Percentiles rank a stretch among this genome's conserved stretches.
Evolutionary conservation across 305 asterid genomes (phyloP).

Genomic region (Fraxinus greggii): DNA sequence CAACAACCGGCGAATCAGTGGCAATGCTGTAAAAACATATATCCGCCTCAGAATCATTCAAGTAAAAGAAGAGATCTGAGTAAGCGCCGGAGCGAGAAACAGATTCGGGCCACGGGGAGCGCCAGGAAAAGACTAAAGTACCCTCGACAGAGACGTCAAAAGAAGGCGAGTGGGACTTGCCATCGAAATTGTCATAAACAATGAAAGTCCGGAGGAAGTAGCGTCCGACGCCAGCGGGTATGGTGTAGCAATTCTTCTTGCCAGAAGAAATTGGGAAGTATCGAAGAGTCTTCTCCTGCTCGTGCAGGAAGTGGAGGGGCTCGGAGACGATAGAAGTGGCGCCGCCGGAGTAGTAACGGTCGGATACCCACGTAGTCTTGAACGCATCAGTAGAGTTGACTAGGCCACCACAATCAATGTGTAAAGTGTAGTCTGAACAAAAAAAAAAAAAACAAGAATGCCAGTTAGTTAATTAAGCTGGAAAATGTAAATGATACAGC

Average conservation of each 20-base stretch:
- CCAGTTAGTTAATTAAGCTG: not conserved
- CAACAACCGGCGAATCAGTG: slow-evolving; percentile 84
- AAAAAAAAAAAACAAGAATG: not conserved
- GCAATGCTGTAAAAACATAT: slow-evolving; percentile 92
- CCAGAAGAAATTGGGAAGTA: slow-evolving; percentile 75
- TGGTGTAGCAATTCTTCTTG: slow-evolving; percentile 76
- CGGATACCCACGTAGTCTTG: slow-evolving; percentile 73
- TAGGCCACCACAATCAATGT: slow-evolving; percentile 74
- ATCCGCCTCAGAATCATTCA: slow-evolving; percentile 50
- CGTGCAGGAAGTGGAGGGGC: slow-evolving; percentile 66
- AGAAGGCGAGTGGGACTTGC: slow-evolving; percentile 75
- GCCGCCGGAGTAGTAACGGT: slow-evolving; percentile 80
- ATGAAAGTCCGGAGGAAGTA: slow-evolving; percentile 73
- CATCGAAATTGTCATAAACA: slow-evolving; percentile 84
- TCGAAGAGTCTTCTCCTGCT: slow-evolving; percentile 82
- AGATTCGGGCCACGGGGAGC: slow-evolving; percentile 78
- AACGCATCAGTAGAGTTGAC: slow-evolving; percentile 67
- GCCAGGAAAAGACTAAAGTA: slow-evolving; percentile 89
- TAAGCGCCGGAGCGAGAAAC: slow-evolving; percentile 78
- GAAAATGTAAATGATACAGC: slow-evolving; percentile 1
- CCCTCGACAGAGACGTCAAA: slow-evolving; percentile 90
- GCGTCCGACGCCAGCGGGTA: slow-evolving; percentile 46
- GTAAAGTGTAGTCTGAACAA: slow-evolving; percentile 53
- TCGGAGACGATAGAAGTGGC: slow-evolving; percentile 70
- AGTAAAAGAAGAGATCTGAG: slow-evolving; percentile 72